A percentile compares a stretch with the other conserved stretches of the same genome.
These are phyloP conservation scores for Spatholobus suberectus DNA, from an alignment of 306 rosid species.

Conservation along the genomic window DNA sequence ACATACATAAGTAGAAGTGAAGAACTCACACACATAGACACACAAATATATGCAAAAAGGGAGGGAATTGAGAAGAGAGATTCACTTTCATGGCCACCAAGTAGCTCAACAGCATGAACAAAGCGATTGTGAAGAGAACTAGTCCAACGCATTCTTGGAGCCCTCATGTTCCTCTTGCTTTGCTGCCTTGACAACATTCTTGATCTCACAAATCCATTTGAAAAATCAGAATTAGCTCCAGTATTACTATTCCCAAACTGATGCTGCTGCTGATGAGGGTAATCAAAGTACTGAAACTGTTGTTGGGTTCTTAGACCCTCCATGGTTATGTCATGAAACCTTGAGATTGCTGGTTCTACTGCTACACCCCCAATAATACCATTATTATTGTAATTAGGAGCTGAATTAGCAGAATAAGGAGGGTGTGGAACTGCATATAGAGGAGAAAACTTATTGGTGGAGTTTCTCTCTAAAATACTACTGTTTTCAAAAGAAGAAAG, in stretches of 20 bases:
- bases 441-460: constrained; percentile 27
- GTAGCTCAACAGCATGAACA: constrained; percentile 89
- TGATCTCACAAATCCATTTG: constrained; percentile 61
- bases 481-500: constrained; percentile 37
- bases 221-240: constrained; percentile 53
- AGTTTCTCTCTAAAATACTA: background rate
- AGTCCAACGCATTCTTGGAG: constrained; percentile 98
- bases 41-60: background rate
- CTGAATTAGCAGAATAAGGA: constrained; percentile 31
- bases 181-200: constrained; percentile 57
- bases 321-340: constrained; percentile 62
- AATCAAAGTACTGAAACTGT: constrained; percentile 45
- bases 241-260: constrained; percentile 38
- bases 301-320: constrained; percentile 49
- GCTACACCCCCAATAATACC: constrained; percentile 34
- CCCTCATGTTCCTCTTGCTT: constrained; percentile 76
- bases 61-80: constrained; percentile 14
- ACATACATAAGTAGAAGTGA: background rate
- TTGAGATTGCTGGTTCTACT: constrained; percentile 35
- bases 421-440: constrained; percentile 44
- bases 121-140: constrained; percentile 88
- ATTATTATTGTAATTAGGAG: constrained; percentile 18
- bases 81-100: constrained; percentile 97
- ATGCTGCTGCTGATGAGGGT: constrained; percentile 30
- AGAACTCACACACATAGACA: background rate